These are phyloP conservation scores for Tricholoma saponaceum DNA, from an alignment of 768 basidiomycete species.

Conservation along the genomic window DNA sequence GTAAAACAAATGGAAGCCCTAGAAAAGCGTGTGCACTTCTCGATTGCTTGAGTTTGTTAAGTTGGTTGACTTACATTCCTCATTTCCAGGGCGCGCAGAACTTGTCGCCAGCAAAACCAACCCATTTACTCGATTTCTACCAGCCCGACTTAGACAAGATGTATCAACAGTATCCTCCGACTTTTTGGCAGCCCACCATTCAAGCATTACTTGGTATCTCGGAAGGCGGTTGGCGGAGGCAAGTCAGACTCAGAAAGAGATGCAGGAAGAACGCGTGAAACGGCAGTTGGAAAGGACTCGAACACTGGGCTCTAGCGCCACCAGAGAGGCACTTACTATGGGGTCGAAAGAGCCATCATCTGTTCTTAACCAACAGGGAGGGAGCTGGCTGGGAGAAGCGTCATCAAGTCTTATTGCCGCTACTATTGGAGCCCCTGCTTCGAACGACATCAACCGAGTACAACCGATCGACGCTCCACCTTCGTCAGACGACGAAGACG, in stretches of 20 bases:
- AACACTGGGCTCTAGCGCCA: slow-evolving; percentile 79
- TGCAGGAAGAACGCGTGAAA: slow-evolving; percentile 93
- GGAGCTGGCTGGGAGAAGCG: slow-evolving; percentile 61
- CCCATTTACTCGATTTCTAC: slow-evolving; percentile 66
- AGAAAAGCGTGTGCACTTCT: slow-evolving; percentile 73
- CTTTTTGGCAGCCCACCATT: slow-evolving; percentile 86
- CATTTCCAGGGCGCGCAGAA: slow-evolving; percentile 58
- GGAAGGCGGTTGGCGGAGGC: slow-evolving; percentile 75
- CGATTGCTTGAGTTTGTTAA: slow-evolving; percentile 11
- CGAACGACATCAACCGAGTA: slow-evolving; percentile 22
- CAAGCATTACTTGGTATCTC: slow-evolving; percentile 91
- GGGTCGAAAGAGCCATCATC: slow-evolving; percentile 25
- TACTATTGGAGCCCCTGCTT: slow-evolving; percentile 48
- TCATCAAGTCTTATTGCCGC: slow-evolving; percentile 56
- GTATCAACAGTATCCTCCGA: slow-evolving; percentile 52
- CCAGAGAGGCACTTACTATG: slow-evolving; percentile 54
- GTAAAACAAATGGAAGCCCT: slow-evolving; percentile 84
- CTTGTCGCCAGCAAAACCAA: slow-evolving; percentile 61
- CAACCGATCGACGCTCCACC: slow-evolving; percentile 21
- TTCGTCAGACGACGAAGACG: slow-evolving; percentile 61
- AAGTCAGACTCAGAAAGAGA: slow-evolving; percentile 74
- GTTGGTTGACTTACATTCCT: slow-evolving; percentile 10
- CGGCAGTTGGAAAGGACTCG: slow-evolving; percentile 81
- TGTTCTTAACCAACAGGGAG: slow-evolving; percentile 20
- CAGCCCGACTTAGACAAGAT: slow-evolving; percentile 62